A percentile compares a stretch with the other conserved stretches of the same genome.
These are phyloP conservation scores for Coemansia sp. DNA, from an alignment of 192 early-diverging fungal genomes.

Conservation along the genomic window DNA sequence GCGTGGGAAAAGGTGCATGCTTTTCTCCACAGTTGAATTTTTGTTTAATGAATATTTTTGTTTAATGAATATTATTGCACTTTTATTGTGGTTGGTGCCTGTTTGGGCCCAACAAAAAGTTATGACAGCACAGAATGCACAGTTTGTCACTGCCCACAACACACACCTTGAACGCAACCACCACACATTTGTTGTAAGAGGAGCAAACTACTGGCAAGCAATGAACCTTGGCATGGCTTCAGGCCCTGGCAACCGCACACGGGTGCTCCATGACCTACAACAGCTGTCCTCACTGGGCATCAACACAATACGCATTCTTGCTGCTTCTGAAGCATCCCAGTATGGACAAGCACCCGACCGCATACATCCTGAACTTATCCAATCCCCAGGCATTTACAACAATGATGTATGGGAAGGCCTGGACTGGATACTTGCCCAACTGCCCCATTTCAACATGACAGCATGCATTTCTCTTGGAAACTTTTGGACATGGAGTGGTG, in stretches of 20 bases:
- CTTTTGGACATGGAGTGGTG: conserved; percentile 75
- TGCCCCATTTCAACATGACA: conserved; percentile 56
- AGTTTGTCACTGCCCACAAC: conserved; percentile 50
- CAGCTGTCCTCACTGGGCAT: conserved; percentile 48
- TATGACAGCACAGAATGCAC: background rate
- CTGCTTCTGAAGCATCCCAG: conserved; percentile 57
- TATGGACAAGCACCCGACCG: conserved; percentile 56
- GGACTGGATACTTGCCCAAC: conserved; percentile 61
- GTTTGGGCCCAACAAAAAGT: background rate
- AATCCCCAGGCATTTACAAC: conserved; percentile 55
- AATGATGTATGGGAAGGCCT: conserved; percentile 58
- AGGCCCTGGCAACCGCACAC: conserved; percentile 45
- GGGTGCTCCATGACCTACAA: conserved; percentile 56
- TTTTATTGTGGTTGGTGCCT: background rate
- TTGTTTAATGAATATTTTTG: background rate
- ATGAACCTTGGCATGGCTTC: conserved; percentile 62
- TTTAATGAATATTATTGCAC: background rate
- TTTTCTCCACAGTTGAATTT: conserved; percentile 7
- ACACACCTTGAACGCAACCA: conserved; percentile 35
- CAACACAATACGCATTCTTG: conserved; percentile 66
- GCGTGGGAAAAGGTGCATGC: conserved; percentile 15
- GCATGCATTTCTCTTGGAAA: conserved; percentile 58
- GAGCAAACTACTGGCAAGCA: conserved; percentile 74
- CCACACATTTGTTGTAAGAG: conserved; percentile 36
- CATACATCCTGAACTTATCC: conserved; percentile 60